Base-by-base conservation (phyloP, 352 stramenopile genomes). In the Phytophthora agathidicida region DNA sequence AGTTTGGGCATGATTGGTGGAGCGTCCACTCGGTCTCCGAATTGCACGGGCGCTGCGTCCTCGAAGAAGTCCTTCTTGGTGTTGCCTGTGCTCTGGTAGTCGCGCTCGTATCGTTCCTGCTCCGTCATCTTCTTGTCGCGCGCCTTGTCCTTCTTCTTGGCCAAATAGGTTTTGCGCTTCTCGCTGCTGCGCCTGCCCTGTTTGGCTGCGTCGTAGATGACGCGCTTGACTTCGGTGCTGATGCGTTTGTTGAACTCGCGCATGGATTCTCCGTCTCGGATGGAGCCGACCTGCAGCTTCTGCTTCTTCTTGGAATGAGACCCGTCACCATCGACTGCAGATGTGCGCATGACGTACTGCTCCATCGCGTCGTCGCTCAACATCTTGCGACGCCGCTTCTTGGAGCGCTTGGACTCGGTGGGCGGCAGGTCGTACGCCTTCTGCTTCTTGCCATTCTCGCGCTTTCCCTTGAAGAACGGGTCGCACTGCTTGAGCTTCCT, bases 401-500 rank as follows among this genome's bases (percentile, higher is more conserved):
- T 94, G 23, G 80, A 84, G 41, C 74, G 71, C 65, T 91, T 90
- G 31, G 83, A 93, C 58, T 87, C 43, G 7, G 72, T 88, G 7
- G 85, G 83, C 24, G 85, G 65, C 35, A 91, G 65, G 50, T 94
- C 81, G 31, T 78, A 87, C 35, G 76, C 69, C 71, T 84, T 86
- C 3, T 65, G 49, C 59, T 91, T 90, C 67, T 89, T 89, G 32
- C 81, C 83, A 59, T 76, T 83, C 14, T 83, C 71, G 35, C 82
- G 78, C 61, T 80, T 87, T 24, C 83, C 86, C 65, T 93, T 92
- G 64, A 93, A 94, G 75, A 93, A 93, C 58, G 86, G 86, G 49
- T 94, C 86, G 71, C 81, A 91, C 54, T 87, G 71, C 77, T 94
- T 94, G 39, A 94, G 68, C 74, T 94, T 94, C 60, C 83, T 81